Conservation (phyloP, 495 filamentous ascomycete genomes). For the Aspergillus leporis region DNA sequence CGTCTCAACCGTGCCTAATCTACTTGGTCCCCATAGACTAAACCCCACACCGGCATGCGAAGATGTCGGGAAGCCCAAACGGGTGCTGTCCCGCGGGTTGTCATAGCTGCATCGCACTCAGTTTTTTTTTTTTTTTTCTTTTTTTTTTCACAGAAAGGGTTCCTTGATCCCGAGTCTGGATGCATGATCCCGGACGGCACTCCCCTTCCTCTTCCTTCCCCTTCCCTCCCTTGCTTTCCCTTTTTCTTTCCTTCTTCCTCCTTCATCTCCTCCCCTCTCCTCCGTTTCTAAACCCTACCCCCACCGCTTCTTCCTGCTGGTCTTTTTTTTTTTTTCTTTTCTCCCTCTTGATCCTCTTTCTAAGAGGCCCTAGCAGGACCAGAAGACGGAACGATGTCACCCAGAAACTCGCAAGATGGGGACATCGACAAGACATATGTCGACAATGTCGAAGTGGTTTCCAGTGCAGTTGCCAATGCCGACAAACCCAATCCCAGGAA, state of each 20-base stretch:
- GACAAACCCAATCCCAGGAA: slow-evolving; percentile 33
- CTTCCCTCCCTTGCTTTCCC: background rate
- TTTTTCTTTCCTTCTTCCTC: background rate
- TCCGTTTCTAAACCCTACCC: background rate
- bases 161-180: slow-evolving; percentile 10
- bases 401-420: slow-evolving; percentile 23
- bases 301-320: background rate
- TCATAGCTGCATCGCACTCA: background rate
- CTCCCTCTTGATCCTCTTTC: too few relatives aligned
- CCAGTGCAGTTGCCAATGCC: slow-evolving; percentile 24
- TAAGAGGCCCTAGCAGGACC: background rate
- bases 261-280: slow-evolving; percentile 4
- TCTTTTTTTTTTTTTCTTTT: slow-evolving; percentile 5
- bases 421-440: slow-evolving; percentile 61
- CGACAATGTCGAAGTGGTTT: slow-evolving; percentile 52
- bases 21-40: background rate
- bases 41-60: background rate
- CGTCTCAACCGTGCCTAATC: background rate
- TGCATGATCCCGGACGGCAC: background rate
- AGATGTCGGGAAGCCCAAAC: slow-evolving; percentile 6
- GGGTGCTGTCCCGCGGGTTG: slow-evolving; percentile 7
- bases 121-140: slow-evolving; percentile 1
- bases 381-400: slow-evolving; percentile 25
- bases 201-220: background rate
- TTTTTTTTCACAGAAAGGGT: slow-evolving; percentile 13